Percentiles rank a stretch among this genome's conserved stretches.
These are phyloP conservation scores for Lactarius psammicola DNA, from an alignment of 768 basidiomycete genomes.

Conservation along the genomic window DNA sequence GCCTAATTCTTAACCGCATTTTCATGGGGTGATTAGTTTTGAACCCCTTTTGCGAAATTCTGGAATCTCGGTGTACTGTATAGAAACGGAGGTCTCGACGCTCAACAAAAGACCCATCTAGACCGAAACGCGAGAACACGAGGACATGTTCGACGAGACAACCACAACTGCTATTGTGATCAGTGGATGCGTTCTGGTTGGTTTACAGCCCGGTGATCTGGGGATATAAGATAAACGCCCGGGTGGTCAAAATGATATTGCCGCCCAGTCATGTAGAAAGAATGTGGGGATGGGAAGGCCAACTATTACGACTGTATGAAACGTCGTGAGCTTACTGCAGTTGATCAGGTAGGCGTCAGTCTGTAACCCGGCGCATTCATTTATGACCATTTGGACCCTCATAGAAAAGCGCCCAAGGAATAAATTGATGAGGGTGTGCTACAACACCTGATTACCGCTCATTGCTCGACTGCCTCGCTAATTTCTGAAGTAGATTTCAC, in stretches of 20 bases:
- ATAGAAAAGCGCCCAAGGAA: background rate
- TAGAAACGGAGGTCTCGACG: background rate
- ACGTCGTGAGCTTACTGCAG: background rate
- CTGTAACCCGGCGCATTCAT: background rate
- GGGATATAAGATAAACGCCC: slow-evolving; percentile 11
- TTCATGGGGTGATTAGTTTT: background rate
- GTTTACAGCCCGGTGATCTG: slow-evolving; percentile 4
- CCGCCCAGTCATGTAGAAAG: slow-evolving; percentile 9
- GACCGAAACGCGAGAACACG: slow-evolving; percentile 6
- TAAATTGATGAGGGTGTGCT: slow-evolving; percentile 13
- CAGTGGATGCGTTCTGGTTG: background rate
- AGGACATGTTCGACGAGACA: background rate
- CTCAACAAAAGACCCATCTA: background rate
- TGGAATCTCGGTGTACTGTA: background rate
- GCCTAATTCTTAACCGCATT: background rate
- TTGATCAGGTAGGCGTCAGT: slow-evolving; percentile 3
- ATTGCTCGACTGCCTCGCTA: slow-evolving; percentile 30
- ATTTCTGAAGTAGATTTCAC: slow-evolving; percentile 31
- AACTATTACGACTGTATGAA: background rate
- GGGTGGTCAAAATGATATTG: background rate
- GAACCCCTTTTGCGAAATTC: background rate
- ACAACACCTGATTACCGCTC: slow-evolving; percentile 11
- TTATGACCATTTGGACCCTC: background rate
- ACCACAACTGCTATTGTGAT: slow-evolving; percentile 7
- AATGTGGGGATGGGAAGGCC: background rate